Conservation (phyloP, 306 rosid species). For the Cucumis sativus region Cucumber_9930_V3 NC_026659.2:2349001-2349500, state of each 20-base stretch:
- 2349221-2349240: slow-evolving; percentile 8
- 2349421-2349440: neutral
- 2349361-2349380: slow-evolving; percentile 73
- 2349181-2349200: neutral
- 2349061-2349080: neutral
- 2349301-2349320: slow-evolving; percentile 84
- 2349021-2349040: neutral
- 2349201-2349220: neutral
- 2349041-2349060: neutral
- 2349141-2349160: neutral
- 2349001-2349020: neutral
- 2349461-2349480: neutral
- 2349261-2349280: slow-evolving; percentile 94
- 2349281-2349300: slow-evolving; percentile 95
- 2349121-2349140: neutral
- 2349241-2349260: slow-evolving; percentile 48
- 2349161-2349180: neutral
- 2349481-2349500: neutral
- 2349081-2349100: neutral
- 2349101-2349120: neutral
- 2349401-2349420: neutral
- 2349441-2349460: neutral
- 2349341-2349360: slow-evolving; percentile 91
- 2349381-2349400: slow-evolving; percentile 45
- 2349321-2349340: slow-evolving; percentile 89